Percentiles rank a stretch among this genome's conserved stretches.
These are phyloP conservation scores for Camelina sativa DNA, from an alignment of 345 rosid genomes.

Conservation along the genomic window DNA sequence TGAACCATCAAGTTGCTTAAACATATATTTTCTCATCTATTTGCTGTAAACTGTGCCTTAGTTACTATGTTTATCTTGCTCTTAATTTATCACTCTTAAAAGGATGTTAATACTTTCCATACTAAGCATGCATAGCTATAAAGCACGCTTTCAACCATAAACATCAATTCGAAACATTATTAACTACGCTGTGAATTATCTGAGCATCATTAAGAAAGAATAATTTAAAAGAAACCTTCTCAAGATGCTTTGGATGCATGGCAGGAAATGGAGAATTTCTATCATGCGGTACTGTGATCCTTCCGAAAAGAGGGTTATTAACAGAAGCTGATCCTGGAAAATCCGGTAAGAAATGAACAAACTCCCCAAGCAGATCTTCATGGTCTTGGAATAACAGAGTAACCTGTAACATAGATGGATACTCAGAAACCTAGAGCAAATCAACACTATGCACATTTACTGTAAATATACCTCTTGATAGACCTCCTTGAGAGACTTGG, in stretches of 20 bases:
- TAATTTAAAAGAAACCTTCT: conserved; percentile 62
- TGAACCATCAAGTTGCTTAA: conserved; percentile 53
- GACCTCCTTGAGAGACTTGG: conserved; percentile 83
- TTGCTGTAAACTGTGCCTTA: conserved; percentile 47
- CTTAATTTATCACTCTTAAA: conserved; percentile 52
- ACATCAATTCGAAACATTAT: conserved; percentile 3
- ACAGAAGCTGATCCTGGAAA: conserved; percentile 59
- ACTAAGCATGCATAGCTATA: conserved; percentile 44
- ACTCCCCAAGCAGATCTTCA: conserved; percentile 81
- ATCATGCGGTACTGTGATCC: conserved; percentile 62
- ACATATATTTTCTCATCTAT: conserved; percentile 48
- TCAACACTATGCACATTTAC: conserved; percentile 18
- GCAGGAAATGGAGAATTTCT: conserved; percentile 61
- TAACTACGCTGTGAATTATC: neutral
- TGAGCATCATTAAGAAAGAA: neutral
- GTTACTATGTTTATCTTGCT: conserved; percentile 54
- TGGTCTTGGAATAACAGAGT: conserved; percentile 80
- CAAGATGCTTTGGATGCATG: conserved; percentile 59
- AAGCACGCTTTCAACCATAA: conserved; percentile 14
- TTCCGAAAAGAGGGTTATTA: conserved; percentile 54
- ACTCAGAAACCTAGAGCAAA: conserved; percentile 19
- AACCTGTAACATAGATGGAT: conserved; percentile 56
- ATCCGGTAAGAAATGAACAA: conserved; percentile 89
- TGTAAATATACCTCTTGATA: conserved; percentile 71
- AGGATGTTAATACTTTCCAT: conserved; percentile 16